A percentile compares a stretch with the other conserved stretches of the same genome.
Evolutionary conservation across 2,329 filamentous ascomycete species (phyloP).

Genomic region (Pyricularia grisea): DNA sequence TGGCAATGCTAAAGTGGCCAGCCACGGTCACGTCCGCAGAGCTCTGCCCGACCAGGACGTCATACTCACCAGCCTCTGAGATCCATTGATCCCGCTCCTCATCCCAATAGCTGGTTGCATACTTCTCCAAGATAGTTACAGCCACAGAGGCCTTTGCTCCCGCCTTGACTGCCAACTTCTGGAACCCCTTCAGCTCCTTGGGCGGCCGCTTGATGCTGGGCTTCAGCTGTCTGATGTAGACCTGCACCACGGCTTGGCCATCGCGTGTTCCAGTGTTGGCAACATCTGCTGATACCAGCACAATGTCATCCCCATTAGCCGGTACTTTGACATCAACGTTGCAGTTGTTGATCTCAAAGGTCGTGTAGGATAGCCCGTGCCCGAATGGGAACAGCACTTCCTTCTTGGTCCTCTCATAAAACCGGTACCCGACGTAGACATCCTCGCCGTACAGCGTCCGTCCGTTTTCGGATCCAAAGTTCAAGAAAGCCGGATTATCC

Average conservation of each 20-base stretch:
- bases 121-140: background rate
- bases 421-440: conserved; percentile 72
- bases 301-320: conserved; percentile 11
- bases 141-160: background rate
- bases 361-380: conserved; percentile 70
- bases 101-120: conserved; percentile 7
- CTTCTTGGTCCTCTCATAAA: conserved; percentile 63
- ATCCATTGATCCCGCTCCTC: conserved; percentile 6
- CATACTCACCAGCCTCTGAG: conserved; percentile 5
- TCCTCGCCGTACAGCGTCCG: conserved; percentile 71
- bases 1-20: background rate
- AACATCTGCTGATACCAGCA: conserved; percentile 36
- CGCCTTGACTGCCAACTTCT: conserved; percentile 30
- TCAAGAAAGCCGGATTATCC: conserved; percentile 68
- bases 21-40: background rate
- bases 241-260: conserved; percentile 44
- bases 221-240: conserved; percentile 39
- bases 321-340: background rate
- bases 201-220: conserved; percentile 41
- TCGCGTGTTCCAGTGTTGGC: conserved; percentile 34
- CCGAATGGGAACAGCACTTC: conserved; percentile 68
- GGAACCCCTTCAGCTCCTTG: conserved; percentile 48
- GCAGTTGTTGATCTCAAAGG: conserved; percentile 38
- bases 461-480: conserved; percentile 61
- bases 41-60: conserved; percentile 6